These are phyloP conservation scores for Arthrinium puccinioides DNA, from an alignment of 2,329 filamentous ascomycete species.

Conservation along the genomic window DNA sequence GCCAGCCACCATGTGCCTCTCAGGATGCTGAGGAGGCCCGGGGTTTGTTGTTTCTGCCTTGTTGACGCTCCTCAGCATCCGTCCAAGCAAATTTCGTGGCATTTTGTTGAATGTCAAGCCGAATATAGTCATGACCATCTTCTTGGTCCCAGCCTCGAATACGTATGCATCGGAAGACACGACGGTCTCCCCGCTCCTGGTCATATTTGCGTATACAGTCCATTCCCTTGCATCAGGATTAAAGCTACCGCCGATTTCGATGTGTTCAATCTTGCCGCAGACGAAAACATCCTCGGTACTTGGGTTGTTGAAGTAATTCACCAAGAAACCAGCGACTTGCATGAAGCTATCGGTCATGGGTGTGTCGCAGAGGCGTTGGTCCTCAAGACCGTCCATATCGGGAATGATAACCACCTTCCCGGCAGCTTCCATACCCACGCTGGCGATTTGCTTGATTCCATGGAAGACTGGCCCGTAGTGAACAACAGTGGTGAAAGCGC, in stretches of 20 bases:
- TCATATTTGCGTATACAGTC: conserved; percentile 10
- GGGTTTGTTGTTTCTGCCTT: neutral
- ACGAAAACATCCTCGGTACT: conserved; percentile 15
- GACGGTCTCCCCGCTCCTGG: conserved; percentile 8
- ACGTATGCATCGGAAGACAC: conserved; percentile 10
- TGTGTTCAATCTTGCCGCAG: conserved; percentile 15
- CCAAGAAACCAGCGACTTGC: conserved; percentile 12
- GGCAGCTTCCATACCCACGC: conserved; percentile 13
- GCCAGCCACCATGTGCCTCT: too few relatives aligned
- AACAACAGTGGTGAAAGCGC: conserved; percentile 20
- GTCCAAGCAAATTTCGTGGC: conserved; percentile 3
- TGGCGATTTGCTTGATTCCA: conserved; percentile 17
- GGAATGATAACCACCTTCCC: conserved; percentile 10
- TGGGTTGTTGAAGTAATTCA: conserved; percentile 11
- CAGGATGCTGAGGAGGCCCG: too few relatives aligned
- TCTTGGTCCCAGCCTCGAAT: conserved; percentile 9
- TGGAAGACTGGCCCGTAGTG: conserved; percentile 18
- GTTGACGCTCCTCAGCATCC: conserved; percentile 9
- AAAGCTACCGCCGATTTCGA: conserved; percentile 16
- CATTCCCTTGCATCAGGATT: conserved; percentile 10
- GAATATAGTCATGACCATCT: conserved; percentile 12
- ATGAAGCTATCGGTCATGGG: conserved; percentile 13
- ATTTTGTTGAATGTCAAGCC: conserved; percentile 10
- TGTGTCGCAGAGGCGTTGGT: conserved; percentile 11
- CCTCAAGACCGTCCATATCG: conserved; percentile 1